Evolutionary conservation across 805 yeast genomes (phyloP).

Genomic region (Candida anglica): DNA sequence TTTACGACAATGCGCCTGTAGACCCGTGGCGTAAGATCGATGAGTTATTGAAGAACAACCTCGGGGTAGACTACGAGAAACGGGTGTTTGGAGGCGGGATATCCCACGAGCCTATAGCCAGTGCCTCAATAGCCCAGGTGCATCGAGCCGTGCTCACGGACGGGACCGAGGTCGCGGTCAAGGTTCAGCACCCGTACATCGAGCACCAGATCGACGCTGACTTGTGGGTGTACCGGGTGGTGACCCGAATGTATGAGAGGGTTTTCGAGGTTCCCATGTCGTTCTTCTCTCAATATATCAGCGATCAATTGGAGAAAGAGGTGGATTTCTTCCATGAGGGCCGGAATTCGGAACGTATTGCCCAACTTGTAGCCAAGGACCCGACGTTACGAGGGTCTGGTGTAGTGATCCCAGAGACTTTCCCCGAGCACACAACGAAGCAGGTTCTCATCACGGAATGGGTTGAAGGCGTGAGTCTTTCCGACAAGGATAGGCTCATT

Average conservation of each 20-base stretch:
- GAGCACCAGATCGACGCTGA: slow-evolving; percentile 59
- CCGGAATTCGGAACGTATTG: slow-evolving; percentile 44
- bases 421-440: slow-evolving; percentile 39
- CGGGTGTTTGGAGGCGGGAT: slow-evolving; percentile 35
- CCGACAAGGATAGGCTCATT: slow-evolving; percentile 40
- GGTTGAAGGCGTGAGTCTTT: slow-evolving; percentile 67
- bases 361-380: slow-evolving; percentile 39
- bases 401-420: slow-evolving; percentile 55
- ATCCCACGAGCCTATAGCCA: slow-evolving; percentile 61
- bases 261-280: slow-evolving; percentile 63
- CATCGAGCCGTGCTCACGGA: slow-evolving; percentile 47
- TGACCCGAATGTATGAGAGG: slow-evolving; percentile 50
- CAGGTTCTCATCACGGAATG: slow-evolving; percentile 66
- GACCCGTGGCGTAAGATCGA: slow-evolving; percentile 51
- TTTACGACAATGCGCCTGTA: slow-evolving; percentile 68
- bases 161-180: slow-evolving; percentile 58
- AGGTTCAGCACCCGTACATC: slow-evolving; percentile 64
- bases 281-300: slow-evolving; percentile 52
- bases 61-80: slow-evolving; percentile 40
- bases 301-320: slow-evolving; percentile 56
- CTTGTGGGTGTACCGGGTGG: slow-evolving; percentile 50
- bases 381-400: slow-evolving; percentile 27
- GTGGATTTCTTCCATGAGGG: slow-evolving; percentile 58
- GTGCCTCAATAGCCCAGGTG: slow-evolving; percentile 75
- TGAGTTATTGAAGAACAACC: slow-evolving; percentile 28